A percentile compares a stretch with the other conserved stretches of the same genome.
Evolutionary conservation across 2,329 filamentous ascomycete genomes (phyloP).

Genomic region (Aureobasidium pullulans): DNA sequence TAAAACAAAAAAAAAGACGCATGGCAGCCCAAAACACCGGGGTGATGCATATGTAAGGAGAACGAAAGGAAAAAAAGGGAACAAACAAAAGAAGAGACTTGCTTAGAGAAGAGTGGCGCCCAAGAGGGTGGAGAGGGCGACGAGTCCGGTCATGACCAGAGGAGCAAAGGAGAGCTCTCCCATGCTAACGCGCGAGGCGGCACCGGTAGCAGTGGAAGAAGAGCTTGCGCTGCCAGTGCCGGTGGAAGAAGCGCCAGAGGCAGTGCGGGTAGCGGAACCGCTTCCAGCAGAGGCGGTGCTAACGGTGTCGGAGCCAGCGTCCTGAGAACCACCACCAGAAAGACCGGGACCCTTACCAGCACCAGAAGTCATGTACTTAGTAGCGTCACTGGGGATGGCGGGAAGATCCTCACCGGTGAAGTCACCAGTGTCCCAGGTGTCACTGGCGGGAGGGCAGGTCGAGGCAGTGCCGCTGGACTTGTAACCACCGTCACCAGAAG

Average conservation of each 20-base stretch:
- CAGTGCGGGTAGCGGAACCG: constrained; percentile 37
- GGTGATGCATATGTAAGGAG: not conserved
- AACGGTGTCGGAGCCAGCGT: constrained; percentile 43
- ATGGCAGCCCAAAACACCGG: constrained; percentile 2
- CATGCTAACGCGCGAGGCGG: constrained; percentile 29
- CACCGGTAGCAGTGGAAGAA: constrained; percentile 11
- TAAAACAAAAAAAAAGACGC: not conserved
- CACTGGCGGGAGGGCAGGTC: constrained; percentile 46
- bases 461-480: constrained; percentile 46
- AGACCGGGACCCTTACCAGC: constrained; percentile 53
- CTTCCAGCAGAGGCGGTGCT: constrained; percentile 44
- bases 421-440: constrained; percentile 50
- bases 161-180: constrained; percentile 44
- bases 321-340: constrained; percentile 48
- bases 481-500: constrained; percentile 52
- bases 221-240: constrained; percentile 19
- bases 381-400: constrained; percentile 48
- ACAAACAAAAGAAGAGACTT: not conserved
- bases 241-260: constrained; percentile 22
- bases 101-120: constrained; percentile 41
- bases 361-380: constrained; percentile 51
- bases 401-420: constrained; percentile 44
- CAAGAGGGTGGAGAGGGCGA: constrained; percentile 46
- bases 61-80: not conserved
- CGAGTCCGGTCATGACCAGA: constrained; percentile 43